A percentile compares a stretch with the other conserved stretches of the same genome.
Evolutionary conservation across 1,284 basidiomycete species (phyloP).

Genomic region (Laetiporus sulphureus): DNA sequence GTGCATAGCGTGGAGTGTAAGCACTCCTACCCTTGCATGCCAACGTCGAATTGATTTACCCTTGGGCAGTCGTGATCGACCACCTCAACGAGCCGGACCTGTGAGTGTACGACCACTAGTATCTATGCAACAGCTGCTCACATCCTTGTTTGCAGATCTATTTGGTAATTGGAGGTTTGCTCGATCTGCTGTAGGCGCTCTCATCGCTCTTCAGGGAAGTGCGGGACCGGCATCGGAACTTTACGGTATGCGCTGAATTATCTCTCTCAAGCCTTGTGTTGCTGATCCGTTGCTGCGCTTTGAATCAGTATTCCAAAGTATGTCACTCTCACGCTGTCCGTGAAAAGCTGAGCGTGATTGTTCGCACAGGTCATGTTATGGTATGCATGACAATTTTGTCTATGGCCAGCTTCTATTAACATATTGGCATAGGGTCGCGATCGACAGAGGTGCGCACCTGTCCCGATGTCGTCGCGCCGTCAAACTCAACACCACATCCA

Average conservation of each 20-base stretch:
- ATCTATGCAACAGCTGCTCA: too few species aligned
- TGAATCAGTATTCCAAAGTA: conserved; percentile 73
- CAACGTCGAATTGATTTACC: not conserved
- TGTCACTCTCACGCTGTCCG: conserved; percentile 10
- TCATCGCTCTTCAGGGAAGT: conserved; percentile 60
- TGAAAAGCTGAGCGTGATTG: too few species aligned
- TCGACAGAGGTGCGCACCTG: conserved; percentile 66
- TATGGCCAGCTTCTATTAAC: too few species aligned
- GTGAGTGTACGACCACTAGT: too few species aligned
- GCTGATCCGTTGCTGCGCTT: not conserved
- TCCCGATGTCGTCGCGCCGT: not conserved
- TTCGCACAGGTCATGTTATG: conserved; percentile 74
- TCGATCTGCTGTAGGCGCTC: conserved; percentile 3
- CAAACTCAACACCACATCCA: conserved; percentile 15
- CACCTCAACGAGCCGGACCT: conserved; percentile 66
- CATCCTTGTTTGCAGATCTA: conserved; percentile 56
- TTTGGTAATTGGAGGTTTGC: conserved; percentile 49
- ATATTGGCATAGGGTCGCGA: conserved; percentile 63
- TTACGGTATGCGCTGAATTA: conserved; percentile 44
- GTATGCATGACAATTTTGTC: too few species aligned
- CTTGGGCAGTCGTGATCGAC: conserved; percentile 53
- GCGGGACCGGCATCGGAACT: conserved; percentile 74
- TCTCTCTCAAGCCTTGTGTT: conserved; percentile 1
- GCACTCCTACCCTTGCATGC: not conserved
- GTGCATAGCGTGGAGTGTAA: conserved; percentile 61